These are phyloP conservation scores for Tripterygium wilfordii DNA, from an alignment of 177 flowering plant species.

Conservation along the genomic window DNA sequence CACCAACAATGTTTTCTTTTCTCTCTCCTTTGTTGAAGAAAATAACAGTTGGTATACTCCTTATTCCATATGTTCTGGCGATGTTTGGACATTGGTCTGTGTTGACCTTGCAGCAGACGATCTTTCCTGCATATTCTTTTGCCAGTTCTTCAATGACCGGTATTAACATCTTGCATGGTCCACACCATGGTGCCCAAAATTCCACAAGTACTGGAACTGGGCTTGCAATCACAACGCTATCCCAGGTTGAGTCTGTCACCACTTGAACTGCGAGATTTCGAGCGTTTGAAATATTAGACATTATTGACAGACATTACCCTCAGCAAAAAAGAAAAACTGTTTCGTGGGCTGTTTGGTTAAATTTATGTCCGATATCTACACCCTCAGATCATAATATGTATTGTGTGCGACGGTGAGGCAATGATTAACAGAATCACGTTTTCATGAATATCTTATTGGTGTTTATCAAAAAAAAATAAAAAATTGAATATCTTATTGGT, in stretches of 20 bases:
- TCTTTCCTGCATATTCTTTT: slow-evolving; percentile 53
- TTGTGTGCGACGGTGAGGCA: too few relatives aligned
- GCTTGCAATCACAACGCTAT: slow-evolving; percentile 30
- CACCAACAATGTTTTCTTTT: slow-evolving; percentile 71
- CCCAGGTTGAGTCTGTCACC: slow-evolving; percentile 59
- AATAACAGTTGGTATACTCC: slow-evolving; percentile 73
- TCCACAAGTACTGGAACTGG: slow-evolving; percentile 54
- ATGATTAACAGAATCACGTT: too few relatives aligned
- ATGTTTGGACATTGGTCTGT: slow-evolving; percentile 58
- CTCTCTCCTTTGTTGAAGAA: slow-evolving; percentile 72
- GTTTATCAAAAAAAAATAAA: too few relatives aligned
- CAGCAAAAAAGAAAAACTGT: too few relatives aligned
- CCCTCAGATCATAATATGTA: too few relatives aligned
- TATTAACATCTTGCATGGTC: slow-evolving; percentile 70
- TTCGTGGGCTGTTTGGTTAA: too few relatives aligned
- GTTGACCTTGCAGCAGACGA: slow-evolving; percentile 55
- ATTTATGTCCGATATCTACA: too few relatives aligned
- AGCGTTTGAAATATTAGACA: too few relatives aligned
- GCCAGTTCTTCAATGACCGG: slow-evolving; percentile 64
- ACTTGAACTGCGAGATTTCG: slow-evolving; percentile 34
- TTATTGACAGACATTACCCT: too few relatives aligned
- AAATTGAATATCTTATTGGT: too few relatives aligned
- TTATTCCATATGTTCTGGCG: slow-evolving; percentile 57
- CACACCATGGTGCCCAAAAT: slow-evolving; percentile 90
- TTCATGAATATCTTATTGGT: too few relatives aligned